phyloP scores from a whole-genome alignment of 1,139 yeast genomes.

The Diutina rugosa region DNA sequence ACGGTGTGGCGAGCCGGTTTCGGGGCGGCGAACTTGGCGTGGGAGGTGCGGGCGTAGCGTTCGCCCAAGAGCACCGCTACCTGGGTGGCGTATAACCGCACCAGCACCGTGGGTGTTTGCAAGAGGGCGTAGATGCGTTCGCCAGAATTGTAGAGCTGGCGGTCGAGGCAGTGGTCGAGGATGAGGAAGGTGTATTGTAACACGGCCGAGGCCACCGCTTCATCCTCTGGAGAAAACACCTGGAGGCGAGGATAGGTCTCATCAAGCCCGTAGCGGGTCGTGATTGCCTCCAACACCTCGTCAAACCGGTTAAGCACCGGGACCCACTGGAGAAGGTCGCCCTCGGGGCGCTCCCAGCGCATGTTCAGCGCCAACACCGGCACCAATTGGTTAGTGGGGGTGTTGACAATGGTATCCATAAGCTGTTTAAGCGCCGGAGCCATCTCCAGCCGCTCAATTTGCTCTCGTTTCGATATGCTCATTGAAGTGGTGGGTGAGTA shows the following conservation, averaged over 20 bases:
- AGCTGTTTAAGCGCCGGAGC: conserved; percentile 22
- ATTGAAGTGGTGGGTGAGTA: neutral
- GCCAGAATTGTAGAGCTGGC: conserved; percentile 54
- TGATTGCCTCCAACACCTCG: conserved; percentile 40
- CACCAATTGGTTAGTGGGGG: conserved; percentile 21
- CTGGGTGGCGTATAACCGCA: conserved; percentile 50
- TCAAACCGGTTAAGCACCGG: conserved; percentile 68
- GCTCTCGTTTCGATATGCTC: conserved; percentile 12
- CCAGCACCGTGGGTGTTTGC: conserved; percentile 44
- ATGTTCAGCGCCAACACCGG: conserved; percentile 15
- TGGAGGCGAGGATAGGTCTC: conserved; percentile 31
- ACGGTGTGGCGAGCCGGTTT: conserved; percentile 30
- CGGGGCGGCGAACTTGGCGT: conserved; percentile 28
- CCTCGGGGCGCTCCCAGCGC: conserved; percentile 55
- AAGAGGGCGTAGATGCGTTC: conserved; percentile 51
- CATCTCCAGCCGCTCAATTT: conserved; percentile 19
- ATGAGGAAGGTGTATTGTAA: conserved; percentile 51
- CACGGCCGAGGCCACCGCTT: conserved; percentile 32
- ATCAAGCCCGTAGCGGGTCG: conserved; percentile 41
- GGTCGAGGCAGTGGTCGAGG: conserved; percentile 57
- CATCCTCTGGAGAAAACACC: conserved; percentile 34
- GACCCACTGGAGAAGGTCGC: conserved; percentile 70
- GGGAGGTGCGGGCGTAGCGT: conserved; percentile 31
- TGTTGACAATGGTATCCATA: conserved; percentile 20
- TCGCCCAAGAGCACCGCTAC: conserved; percentile 53